These are phyloP conservation scores for Tuber umbilicatum DNA, from an alignment of 495 filamentous ascomycete species.

Conservation along the genomic window DNA sequence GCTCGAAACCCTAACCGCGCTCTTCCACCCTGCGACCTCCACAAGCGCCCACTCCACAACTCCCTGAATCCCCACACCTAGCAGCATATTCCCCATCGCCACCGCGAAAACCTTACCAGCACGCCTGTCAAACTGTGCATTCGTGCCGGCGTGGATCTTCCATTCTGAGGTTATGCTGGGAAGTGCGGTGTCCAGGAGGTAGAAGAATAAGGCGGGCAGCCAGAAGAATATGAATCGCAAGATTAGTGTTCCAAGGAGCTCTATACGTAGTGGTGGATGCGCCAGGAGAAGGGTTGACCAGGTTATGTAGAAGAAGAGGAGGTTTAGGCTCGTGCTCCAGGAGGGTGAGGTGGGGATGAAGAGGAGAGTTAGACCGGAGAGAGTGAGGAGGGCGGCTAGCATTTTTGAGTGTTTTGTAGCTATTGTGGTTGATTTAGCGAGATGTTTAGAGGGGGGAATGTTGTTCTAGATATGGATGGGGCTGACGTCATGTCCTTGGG, in stretches of 20 bases:
- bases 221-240: slow-evolving; percentile 68
- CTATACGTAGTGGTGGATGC: slow-evolving; percentile 67
- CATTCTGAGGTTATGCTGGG: slow-evolving; percentile 60
- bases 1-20: slow-evolving; percentile 54
- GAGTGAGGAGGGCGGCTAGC: slow-evolving; percentile 60
- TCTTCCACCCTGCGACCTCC: slow-evolving; percentile 48
- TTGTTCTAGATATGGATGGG: neutral
- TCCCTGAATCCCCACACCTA: slow-evolving; percentile 55
- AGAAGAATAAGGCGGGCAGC: slow-evolving; percentile 64
- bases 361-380: slow-evolving; percentile 63
- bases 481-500: no score
- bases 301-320: slow-evolving; percentile 83
- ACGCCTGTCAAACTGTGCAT: slow-evolving; percentile 54
- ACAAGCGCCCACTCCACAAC: slow-evolving; percentile 54
- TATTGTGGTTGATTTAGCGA: neutral
- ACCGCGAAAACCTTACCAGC: slow-evolving; percentile 47
- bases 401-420: slow-evolving; percentile 5
- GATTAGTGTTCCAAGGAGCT: slow-evolving; percentile 61
- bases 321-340: slow-evolving; percentile 72
- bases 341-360: slow-evolving; percentile 52
- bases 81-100: slow-evolving; percentile 59
- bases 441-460: neutral
- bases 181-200: slow-evolving; percentile 62
- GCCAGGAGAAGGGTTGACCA: slow-evolving; percentile 79
- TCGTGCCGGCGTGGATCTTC: slow-evolving; percentile 59